Evolutionary conservation across 192 early-diverging fungal genomes (phyloP).

Genomic region (Paraglomus brasilianum): DNA sequence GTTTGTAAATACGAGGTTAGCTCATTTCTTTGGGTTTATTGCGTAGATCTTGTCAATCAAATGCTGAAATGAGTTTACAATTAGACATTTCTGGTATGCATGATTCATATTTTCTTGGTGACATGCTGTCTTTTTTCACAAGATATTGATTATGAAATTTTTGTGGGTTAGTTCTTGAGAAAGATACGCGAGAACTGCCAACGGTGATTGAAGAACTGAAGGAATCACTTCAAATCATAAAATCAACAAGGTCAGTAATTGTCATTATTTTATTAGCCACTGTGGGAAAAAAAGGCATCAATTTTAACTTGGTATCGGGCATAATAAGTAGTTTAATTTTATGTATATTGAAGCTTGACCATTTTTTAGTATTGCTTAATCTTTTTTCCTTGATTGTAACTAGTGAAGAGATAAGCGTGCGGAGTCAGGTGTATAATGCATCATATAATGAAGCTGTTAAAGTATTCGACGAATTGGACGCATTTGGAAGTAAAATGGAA

Average conservation of each 20-base stretch:
- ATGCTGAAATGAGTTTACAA: neutral
- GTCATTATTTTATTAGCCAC: neutral
- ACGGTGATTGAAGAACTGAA: slow-evolving; percentile 29
- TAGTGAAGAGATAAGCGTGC: slow-evolving; percentile 27
- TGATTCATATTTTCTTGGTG: neutral
- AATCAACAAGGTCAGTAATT: slow-evolving; percentile 20
- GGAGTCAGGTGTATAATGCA: slow-evolving; percentile 26
- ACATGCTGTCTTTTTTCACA: neutral
- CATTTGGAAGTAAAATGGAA: slow-evolving; percentile 20
- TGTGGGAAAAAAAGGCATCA: slow-evolving; percentile 1
- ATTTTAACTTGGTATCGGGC: too few relatives aligned
- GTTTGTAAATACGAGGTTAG: too few relatives aligned
- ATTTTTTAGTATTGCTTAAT: too few relatives aligned
- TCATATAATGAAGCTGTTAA: slow-evolving; percentile 25
- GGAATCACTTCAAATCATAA: slow-evolving; percentile 28
- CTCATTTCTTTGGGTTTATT: too few relatives aligned
- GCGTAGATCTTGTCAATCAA: slow-evolving; percentile 23
- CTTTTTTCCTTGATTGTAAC: neutral
- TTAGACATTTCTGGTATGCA: slow-evolving; percentile 28
- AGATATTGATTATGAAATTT: neutral
- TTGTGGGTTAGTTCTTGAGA: slow-evolving; percentile 16
- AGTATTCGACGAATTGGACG: slow-evolving; percentile 26
- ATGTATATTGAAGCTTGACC: too few relatives aligned
- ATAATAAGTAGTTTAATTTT: too few relatives aligned
- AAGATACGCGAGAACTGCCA: slow-evolving; percentile 22